Evolutionary conservation across 305 asterid genomes (phyloP), one percentile per base, ranked within the genome.

Genomic region (Fraxinus sp.): DNA sequence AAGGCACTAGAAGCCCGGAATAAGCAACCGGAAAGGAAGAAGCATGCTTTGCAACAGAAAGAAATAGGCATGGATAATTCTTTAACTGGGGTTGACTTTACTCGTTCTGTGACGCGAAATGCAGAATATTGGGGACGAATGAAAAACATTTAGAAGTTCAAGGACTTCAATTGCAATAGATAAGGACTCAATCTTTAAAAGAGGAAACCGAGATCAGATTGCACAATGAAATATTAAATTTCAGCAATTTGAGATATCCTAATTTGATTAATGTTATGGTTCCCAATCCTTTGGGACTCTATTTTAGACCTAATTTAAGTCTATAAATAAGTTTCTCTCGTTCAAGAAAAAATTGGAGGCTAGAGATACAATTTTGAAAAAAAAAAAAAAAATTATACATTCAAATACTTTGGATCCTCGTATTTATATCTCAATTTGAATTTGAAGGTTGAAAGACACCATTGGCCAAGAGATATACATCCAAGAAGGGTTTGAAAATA

Each of bases 31-130:
- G 89, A 83, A 84, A 81, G 43, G 87, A 80, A 33, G 87, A 39
- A 33, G 79, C 82, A 78, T 83, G 87, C 81, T 90, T 91, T 81
- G 84, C 14, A 22, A 87, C 85, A 39, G 93, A 86, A 1, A 84
- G 89, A 64, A 85, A 83, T 36, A 79, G 92, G 81, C 78, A 86
- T 81, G 77, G 91, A 79, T 71, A 97, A 81, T 68, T 92, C 98
- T 79, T 85, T 91, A 41, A 86, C 87, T n/a, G 91, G 87, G 30
- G 87, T 91, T 93, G 41, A 92, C 85, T 37, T 94, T 52, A 92
- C 84, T 37, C 89, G 84, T 55, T 92, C 98, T 0, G 92, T 71
- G 62, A 84, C 75, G 13, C 92, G 90, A 86, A 90, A 87, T n/a
- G 89, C 85, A 73, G 97, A 88, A 86, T 83, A 85, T 77, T 72